These are phyloP conservation scores for Trichosporon sp. DNA, from an alignment of 1,284 basidiomycete species.

Conservation along the genomic window DNA sequence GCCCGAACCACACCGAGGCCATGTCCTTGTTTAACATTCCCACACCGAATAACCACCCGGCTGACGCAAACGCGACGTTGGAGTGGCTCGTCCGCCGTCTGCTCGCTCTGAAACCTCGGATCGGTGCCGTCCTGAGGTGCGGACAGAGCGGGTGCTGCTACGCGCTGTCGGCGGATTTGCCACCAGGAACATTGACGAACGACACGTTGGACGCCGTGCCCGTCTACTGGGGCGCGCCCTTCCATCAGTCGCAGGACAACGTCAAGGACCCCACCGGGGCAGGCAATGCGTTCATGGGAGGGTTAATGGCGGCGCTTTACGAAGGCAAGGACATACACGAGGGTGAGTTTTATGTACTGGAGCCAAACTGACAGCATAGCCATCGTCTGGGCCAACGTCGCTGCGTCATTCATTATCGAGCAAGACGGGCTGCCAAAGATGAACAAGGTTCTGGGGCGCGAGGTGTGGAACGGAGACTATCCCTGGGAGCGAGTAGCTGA, in stretches of 20 bases:
- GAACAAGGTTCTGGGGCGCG: conserved; percentile 28
- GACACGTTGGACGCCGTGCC: conserved; percentile 19
- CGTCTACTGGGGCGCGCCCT: conserved; percentile 44
- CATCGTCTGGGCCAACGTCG: conserved; percentile 49
- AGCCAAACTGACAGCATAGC: conserved; percentile 32
- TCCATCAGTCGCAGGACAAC: conserved; percentile 33
- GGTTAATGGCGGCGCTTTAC: conserved; percentile 46
- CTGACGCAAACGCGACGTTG: conserved; percentile 23
- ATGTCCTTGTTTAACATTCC: conserved; percentile 38
- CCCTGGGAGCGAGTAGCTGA: conserved; percentile 33
- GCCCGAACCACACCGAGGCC: conserved; percentile 54
- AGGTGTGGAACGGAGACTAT: conserved; percentile 46
- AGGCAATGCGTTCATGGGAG: conserved; percentile 55
- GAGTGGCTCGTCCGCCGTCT: conserved; percentile 32
- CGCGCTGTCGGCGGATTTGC: conserved; percentile 27
- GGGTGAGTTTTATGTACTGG: conserved; percentile 35
- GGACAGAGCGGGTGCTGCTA: conserved; percentile 44
- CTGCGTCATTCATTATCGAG: conserved; percentile 52
- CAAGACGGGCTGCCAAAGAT: conserved; percentile 49
- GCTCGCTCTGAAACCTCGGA: conserved; percentile 29
- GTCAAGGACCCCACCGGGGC: conserved; percentile 54
- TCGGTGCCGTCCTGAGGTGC: conserved; percentile 40
- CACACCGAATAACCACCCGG: conserved; percentile 18
- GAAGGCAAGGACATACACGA: conserved; percentile 39
- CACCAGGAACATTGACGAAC: conserved; percentile 19